Evolutionary conservation across 352 stramenopile species (phyloP), one percentile per base, ranked within the genome.

Genomic region (Pythium utonaiense): DNA sequence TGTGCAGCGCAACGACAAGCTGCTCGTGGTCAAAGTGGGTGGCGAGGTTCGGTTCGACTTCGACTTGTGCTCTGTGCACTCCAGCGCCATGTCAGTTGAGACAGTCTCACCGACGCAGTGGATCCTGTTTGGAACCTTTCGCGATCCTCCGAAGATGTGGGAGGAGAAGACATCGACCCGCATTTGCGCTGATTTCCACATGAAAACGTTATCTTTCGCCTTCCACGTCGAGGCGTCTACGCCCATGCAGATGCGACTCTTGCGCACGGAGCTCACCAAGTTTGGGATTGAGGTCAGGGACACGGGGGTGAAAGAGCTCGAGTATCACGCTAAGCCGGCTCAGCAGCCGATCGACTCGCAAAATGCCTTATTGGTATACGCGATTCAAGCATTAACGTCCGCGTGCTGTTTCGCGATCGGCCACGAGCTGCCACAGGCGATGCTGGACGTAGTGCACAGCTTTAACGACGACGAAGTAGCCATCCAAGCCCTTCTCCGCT

Each of bases 121-220:
- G 36, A 52, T 61, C 24, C 21, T 71, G 21, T 67, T 58, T 51
- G 13, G 36, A 7, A 67, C 58, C 1, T 48, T 71, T 17, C 41
- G 16, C 8, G 16, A 62, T 12, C 19, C 64, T n/a, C 64, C 64
- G 8, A 67, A 58, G 41, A 27, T 67, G 5, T 63, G 51, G 52
- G 45, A 53, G 27, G 14, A 21, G 2, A 28, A 21, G 24, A n/a
- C 60, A 7, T 48, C 45, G 4, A 22, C 19, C n/a, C 57, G 63
- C 5, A 24, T 52, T 0, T 66, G 54, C 42, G 33, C 9, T 5
- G 55, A 70, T 33, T 73, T 67, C 16, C 52, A 73, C 25, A 53
- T 66, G 41, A 53, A 55, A 24, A 14, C 61, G 30, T 34, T 73
- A 24, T 56, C 55, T 10, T 73, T 73, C 54, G 57, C 61, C 12